Evolutionary conservation across 2,329 filamentous ascomycete genomes (phyloP).

Genomic region (Lojkania enalia): DNA sequence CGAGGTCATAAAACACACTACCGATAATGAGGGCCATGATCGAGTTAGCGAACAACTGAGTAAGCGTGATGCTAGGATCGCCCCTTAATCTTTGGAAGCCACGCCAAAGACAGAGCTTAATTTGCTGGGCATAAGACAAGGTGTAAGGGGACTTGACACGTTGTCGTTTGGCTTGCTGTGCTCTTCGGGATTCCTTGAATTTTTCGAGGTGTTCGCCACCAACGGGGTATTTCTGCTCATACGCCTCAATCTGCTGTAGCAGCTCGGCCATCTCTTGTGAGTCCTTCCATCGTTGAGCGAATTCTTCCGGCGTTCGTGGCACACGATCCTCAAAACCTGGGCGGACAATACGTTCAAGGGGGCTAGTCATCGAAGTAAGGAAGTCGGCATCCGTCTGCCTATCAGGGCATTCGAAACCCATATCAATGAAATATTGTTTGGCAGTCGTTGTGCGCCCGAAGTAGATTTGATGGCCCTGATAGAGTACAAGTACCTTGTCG

Average conservation of each 20-base stretch:
- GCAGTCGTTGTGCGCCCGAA: constrained; percentile 67
- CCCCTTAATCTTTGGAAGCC: constrained; percentile 76
- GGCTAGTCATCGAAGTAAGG: constrained; percentile 70
- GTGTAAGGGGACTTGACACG: constrained; percentile 80
- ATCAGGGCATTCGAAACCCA: constrained; percentile 73
- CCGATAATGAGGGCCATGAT: constrained; percentile 77
- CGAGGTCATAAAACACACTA: constrained; percentile 79
- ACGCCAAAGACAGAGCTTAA: constrained; percentile 77
- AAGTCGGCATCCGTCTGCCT: constrained; percentile 77
- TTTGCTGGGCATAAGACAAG: constrained; percentile 74
- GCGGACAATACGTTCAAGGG: constrained; percentile 52
- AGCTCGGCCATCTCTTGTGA: constrained; percentile 54
- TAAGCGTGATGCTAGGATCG: constrained; percentile 74
- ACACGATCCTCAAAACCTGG: constrained; percentile 51
- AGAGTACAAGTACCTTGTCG: constrained; percentile 69
- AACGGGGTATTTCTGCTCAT: constrained; percentile 51
- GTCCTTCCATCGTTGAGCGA: constrained; percentile 57
- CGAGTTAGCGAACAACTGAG: constrained; percentile 70
- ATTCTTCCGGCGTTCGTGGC: constrained; percentile 55
- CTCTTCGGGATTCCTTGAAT: constrained; percentile 52
- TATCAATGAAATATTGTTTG: constrained; percentile 68
- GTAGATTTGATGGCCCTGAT: constrained; percentile 71
- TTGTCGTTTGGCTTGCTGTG: constrained; percentile 51
- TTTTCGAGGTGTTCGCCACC: constrained; percentile 50
- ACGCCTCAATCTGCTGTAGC: constrained; percentile 50